Evolutionary conservation across 1,284 basidiomycete genomes (phyloP), one percentile per base, ranked within the genome.

Genomic region (Ceratobasidium sp.): DNA sequence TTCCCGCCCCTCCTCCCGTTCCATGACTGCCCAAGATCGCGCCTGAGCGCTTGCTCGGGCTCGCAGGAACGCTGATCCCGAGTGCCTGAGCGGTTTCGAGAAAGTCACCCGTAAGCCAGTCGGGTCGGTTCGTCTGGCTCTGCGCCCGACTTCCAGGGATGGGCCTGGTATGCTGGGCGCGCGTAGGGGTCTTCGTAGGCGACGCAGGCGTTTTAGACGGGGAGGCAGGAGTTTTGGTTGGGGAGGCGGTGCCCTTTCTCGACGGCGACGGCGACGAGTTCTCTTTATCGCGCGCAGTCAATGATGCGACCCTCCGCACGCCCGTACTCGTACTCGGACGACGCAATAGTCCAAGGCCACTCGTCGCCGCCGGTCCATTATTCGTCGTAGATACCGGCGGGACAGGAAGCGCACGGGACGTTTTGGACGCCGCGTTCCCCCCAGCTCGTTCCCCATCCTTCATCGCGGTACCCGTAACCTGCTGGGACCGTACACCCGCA

Each of bases 391-490:
- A 43, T 43, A 16, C 16, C 46, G 68, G 68, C 16, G 68, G 68
- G 8, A 72, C 68, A 61, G 68, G 68, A 9, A 72, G 22, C 37
- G 68, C 68, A 6, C 68, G 48, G 19, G 41, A 11, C 5, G 43
- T 56, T 27, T 61, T 58, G 13, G 59, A 29, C 34, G 53, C 39
- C 53, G 24, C 29, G 14, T 37, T 46, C 43, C 34, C 69, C 59
- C 19, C 49, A 51, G 48, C 62, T 31, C 49, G 31, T 51, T 69
- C 51, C 34, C 81, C 77, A 65, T 87, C 86, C 29, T 87, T 86
- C 86, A 87, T 87, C 0, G 85, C 84, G 5, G 84, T 81, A 13
- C 88, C 87, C 2, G 88, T 89, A 46, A 86, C 85, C 56, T 90
- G 87, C 77, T 88, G 85, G 2, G 74, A 75, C 41, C 77, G 24